Evolutionary conservation across 345 rosid genomes (phyloP), one percentile per base, ranked within the genome.

Genomic region (Heritiera fomes): DNA sequence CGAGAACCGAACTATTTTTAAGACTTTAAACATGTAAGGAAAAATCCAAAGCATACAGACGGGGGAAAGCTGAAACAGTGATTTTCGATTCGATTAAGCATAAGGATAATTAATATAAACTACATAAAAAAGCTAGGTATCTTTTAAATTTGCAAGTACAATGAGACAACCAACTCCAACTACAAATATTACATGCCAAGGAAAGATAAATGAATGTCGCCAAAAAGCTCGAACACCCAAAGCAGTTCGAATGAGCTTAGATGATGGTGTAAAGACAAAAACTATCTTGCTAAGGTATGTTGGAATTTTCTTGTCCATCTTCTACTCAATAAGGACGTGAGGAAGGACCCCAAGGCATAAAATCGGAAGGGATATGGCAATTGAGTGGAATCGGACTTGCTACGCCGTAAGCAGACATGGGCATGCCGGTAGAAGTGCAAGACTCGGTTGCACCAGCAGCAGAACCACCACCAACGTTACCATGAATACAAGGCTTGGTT

Each of bases 281-380:
- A 34, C 17, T 52, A 12, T 61, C n/a, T 0, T 4, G 18, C 38
- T 41, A 75, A 61, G 41, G 6, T 14, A 71, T 13, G 43, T 15
- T 8, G 20, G 4, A 30, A 46, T 11, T 28, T 23, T 46, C 58
- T 47, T 49, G 6, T 28, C 12, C 9, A 8, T 65, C 55, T n/a
- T 18, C 40, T 8, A 8, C 23, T 68, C 73, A 82, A 60, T 80
- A 73, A 9, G 82, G 79, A 11, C 80, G 84, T 52, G 74, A 20
- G 41, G 84, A 40, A 40, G 82, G 64, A 2, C 67, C 83, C 88
- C 86, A 85, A 12, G 78, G 83, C 84, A 82, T 77, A 43, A 49
- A 73, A 72, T 87, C 84, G 30, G 87, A 41, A 17, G 83, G 15
- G 6, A 84, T 75, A 41, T 82, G 84, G 75, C 83, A 60, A 59